Percentiles rank a stretch among this genome's conserved stretches.
These are phyloP conservation scores for Panaeolus papilionaceus DNA, from an alignment of 768 basidiomycete genomes.

Conservation along the genomic window DNA sequence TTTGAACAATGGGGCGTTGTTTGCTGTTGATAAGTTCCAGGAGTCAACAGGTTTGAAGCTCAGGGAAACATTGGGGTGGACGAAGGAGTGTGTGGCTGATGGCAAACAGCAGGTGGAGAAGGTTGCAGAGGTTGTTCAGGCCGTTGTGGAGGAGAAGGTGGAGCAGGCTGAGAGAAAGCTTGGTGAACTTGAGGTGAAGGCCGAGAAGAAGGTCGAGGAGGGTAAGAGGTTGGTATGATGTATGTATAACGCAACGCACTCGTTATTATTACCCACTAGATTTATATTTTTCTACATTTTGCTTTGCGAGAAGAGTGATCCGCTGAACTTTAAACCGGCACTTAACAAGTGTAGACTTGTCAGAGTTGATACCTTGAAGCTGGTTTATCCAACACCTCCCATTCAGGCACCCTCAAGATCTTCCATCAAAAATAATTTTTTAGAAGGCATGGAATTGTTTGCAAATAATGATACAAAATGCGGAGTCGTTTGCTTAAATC, in stretches of 20 bases:
- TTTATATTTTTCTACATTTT: not conserved
- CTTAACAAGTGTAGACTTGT: not conserved
- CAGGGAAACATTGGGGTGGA: constrained; percentile 48
- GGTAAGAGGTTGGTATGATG: constrained; percentile 27
- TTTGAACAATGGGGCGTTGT: constrained; percentile 50
- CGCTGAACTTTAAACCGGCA: not conserved
- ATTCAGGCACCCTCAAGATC: not conserved
- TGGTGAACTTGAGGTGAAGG: constrained; percentile 34
- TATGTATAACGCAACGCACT: not conserved
- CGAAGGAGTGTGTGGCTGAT: constrained; percentile 24
- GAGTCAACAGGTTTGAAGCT: constrained; percentile 77
- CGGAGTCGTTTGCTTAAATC: constrained; percentile 9
- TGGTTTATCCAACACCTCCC: not conserved
- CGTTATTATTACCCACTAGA: constrained; percentile 5
- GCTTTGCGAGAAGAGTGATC: not conserved
- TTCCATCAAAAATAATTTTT: not conserved
- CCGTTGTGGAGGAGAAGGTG: constrained; percentile 20
- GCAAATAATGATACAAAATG: constrained; percentile 13
- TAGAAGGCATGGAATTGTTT: constrained; percentile 2
- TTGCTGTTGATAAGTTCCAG: constrained; percentile 62
- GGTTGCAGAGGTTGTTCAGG: constrained; percentile 27
- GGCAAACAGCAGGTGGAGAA: constrained; percentile 16
- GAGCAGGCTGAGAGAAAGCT: constrained; percentile 30
- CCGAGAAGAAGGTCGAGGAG: constrained; percentile 27
- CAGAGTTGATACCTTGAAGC: not conserved